Evolutionary conservation across 441 rosid genomes (phyloP), one percentile per base, ranked within the genome.

Genomic region (Theobroma grandiflorum): DNA sequence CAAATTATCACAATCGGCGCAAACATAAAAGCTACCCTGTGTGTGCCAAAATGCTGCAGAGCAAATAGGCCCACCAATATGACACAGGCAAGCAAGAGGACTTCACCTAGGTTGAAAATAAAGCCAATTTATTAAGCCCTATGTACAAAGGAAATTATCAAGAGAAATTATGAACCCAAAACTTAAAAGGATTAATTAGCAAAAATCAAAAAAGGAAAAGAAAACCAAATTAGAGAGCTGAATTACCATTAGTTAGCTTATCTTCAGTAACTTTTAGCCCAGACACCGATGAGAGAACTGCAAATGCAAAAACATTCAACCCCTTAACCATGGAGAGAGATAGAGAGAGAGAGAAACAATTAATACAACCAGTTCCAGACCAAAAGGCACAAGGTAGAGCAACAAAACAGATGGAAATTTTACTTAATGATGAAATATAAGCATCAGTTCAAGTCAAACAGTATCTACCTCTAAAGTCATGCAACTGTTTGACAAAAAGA

Each of bases 21-120:
- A 87, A 96, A 96, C 90, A 94, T 70, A 81, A 94, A 90, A 52
- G 99, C 96, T 74, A 96, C 98, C 84, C 86, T 87, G 85, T 87
- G 97, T 59, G 97, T 96, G 77, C 98, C 99, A 86, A 76, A 88
- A 82, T 96, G 98, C 84, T 96, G 99, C 84, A 96, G 89, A 75
- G 97, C 98, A 90, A 94, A 96, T 76, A 96, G 84, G 83, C 95
- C 96, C 79, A 94, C 94, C 92, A 96, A 86, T 86, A 96, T 87
- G 89, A 89, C 89, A 82, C 97, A 96, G 53, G 94, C 91, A 83
- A 96, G 79, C 89, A 93, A 72, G 74, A 93, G 71, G 22, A 91
- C 61, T 86, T 84, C 88, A 67, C 90, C 98, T 96, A 82, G 74
- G 57, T 81, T 61, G 58, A 72, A 64, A 79, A 53, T 4, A 74